phyloP scores from a whole-genome alignment of 2,329 filamentous ascomycete genomes.

The Metarhizium sp. region DNA sequence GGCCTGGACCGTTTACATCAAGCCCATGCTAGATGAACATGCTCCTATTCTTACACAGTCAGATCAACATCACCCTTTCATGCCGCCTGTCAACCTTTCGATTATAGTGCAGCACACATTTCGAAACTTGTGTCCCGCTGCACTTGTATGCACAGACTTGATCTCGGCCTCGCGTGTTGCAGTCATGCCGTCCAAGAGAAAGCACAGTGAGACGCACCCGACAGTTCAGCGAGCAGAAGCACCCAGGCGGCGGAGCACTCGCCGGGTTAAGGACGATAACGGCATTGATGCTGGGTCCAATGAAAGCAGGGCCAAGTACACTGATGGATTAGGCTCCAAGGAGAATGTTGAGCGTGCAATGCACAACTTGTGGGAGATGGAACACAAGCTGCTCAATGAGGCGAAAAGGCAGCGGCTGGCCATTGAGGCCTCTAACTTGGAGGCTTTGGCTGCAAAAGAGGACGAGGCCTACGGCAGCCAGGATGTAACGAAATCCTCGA shows the following conservation, averaged over 20 bases:
- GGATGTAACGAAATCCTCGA: background rate
- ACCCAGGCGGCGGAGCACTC: conserved; percentile 18
- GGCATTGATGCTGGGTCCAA: background rate
- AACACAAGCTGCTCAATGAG: conserved; percentile 31
- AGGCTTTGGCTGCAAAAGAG: background rate
- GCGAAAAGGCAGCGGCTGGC: conserved; percentile 37
- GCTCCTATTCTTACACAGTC: background rate
- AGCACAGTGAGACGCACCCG: conserved; percentile 18
- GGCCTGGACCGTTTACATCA: background rate
- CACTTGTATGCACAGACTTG: background rate
- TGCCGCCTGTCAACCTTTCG: background rate
- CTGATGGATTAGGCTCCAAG: conserved; percentile 1
- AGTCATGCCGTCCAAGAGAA: conserved; percentile 30
- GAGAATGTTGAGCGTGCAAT: conserved; percentile 29
- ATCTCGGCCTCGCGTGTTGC: background rate
- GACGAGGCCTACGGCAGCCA: background rate
- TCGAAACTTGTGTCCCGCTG: background rate
- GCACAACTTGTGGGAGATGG: conserved; percentile 39
- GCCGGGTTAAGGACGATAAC: conserved; percentile 5
- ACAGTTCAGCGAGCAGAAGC: conserved; percentile 10
- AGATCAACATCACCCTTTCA: background rate
- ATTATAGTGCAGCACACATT: background rate
- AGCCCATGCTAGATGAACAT: background rate
- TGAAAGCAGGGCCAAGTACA: background rate
- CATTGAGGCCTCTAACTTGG: conserved; percentile 31